Evolutionary conservation across 2,329 filamentous ascomycete species (phyloP), one percentile per base, ranked within the genome.

Genomic region (Ophiostoma perfectum): DNA sequence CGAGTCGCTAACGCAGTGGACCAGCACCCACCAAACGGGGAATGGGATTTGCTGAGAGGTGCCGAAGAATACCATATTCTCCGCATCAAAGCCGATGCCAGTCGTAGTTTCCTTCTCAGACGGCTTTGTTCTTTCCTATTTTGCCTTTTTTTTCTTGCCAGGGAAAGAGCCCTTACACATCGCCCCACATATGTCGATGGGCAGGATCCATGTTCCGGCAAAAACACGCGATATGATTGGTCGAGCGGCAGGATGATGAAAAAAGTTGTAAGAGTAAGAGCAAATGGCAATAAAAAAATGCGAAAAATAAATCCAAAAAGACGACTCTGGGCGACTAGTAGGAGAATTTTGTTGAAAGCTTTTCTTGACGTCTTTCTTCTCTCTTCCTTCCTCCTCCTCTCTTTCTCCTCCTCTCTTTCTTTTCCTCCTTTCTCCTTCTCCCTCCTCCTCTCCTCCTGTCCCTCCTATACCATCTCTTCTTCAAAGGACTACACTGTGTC

Each of bases 401-500:
- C 66, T 44, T 47, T 67, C 65, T 42, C 16, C 58, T 41, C 44
- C 42, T 44, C 47, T 12, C 66, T 55, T 39, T 39, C 8, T 16
- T 8, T 18, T 52, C 8, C 45, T 47, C 18, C 44, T 64, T 63
- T 14, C 36, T 42, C 39, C 18, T 36, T 42, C 55, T 68, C 66
- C 55, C 41, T 65, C 58, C 36, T 47, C 60, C 36, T 55, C 42
- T 64, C 39, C 16, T 64, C 38, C 65, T 55, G 44, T 41, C 52
- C 41, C 41, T 60, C 58, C 18, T 27, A 41, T 49, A 42, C 66
- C 42, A 38, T 16, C 27, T 65, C 63, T 71, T 68, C 69, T 68
- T 70, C 69, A 66, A 68, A 66, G 69, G 69, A 70, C 65, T 66
- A 38, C 27, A 45, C 64, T 66, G 66, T 64, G 60, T 67, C 44